A percentile compares a stretch with the other conserved stretches of the same genome.
These are phyloP conservation scores for Helianthus annuus DNA, from an alignment of 129 eudicot genomes.

Conservation along the genomic window HanXRQr2.0-SUNRISE NC_035439.2:146515657-146516156, in stretches of 20 bases:
- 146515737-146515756: neutral
- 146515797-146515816: neutral
- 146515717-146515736: too few species aligned
- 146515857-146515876: neutral
- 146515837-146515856: neutral
- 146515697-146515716: too few species aligned
- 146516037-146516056: constrained; percentile 67
- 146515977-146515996: constrained; percentile 65
- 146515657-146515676: too few species aligned
- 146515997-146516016: constrained; percentile 83
- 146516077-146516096: constrained; percentile 70
- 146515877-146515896: neutral
- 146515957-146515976: constrained; percentile 17
- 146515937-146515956: neutral
- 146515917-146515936: neutral
- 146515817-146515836: neutral
- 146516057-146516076: constrained; percentile 65
- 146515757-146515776: too few species aligned
- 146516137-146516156: constrained; percentile 57
- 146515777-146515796: constrained; percentile 1
- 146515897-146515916: constrained; percentile 2
- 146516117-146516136: constrained; percentile 53
- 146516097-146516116: constrained; percentile 81
- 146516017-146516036: constrained; percentile 68
- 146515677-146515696: too few species aligned